Evolutionary conservation across 345 rosid species (phyloP).

Genomic region (Euclidium syriacum): DNA sequence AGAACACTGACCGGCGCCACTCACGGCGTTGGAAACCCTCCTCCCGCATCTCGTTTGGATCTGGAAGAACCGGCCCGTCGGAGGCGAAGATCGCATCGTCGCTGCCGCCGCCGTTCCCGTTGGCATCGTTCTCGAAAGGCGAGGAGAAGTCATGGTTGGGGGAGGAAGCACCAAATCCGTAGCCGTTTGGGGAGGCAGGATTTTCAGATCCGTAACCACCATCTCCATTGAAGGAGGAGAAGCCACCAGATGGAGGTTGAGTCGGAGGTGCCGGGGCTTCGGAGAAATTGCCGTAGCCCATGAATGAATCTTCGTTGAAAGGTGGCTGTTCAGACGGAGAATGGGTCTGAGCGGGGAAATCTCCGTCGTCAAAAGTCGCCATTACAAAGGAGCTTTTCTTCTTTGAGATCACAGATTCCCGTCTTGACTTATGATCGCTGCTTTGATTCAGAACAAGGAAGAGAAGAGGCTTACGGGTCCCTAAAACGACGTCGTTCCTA

Average conservation of each 20-base stretch:
- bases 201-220: conserved; percentile 24
- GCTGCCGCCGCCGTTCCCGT: conserved; percentile 22
- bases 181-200: conserved; percentile 39
- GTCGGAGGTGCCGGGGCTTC: conserved; percentile 19
- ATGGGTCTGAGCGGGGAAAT: conserved; percentile 30
- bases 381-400: conserved; percentile 19
- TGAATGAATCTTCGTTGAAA: conserved; percentile 26
- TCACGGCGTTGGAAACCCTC: conserved; percentile 64
- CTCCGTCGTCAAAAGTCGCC: conserved; percentile 33
- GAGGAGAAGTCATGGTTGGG: conserved; percentile 40
- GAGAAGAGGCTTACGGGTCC: neutral
- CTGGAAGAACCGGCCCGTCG: conserved; percentile 53
- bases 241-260: conserved; percentile 18
- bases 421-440: conserved; percentile 19
- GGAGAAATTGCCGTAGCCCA: conserved; percentile 33
- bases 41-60: conserved; percentile 63
- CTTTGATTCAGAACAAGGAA: neutral
- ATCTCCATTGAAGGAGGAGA: conserved; percentile 20
- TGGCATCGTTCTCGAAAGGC: conserved; percentile 38
- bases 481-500: neutral
- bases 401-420: conserved; percentile 11
- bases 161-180: conserved; percentile 37
- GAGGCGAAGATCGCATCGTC: conserved; percentile 36
- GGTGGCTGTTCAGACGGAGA: conserved; percentile 15
- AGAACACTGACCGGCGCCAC: conserved; percentile 66